Evolutionary conservation across 306 rosid genomes (phyloP).

Genomic region (Cucurbita pepo): DNA sequence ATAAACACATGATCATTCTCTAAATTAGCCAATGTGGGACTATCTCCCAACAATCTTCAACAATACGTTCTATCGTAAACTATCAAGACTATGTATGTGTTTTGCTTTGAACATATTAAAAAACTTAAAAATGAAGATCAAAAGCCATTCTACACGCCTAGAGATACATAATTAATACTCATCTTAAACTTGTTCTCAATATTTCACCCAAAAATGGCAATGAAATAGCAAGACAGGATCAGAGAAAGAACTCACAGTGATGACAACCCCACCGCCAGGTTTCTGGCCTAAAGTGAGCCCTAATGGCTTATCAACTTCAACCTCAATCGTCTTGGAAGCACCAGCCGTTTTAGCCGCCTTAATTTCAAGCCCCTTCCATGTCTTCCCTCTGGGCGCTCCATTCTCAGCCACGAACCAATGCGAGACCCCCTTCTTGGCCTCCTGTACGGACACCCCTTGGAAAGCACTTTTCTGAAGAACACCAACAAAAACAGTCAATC

Average conservation of each 20-base stretch:
- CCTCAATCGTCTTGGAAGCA: slow-evolving; percentile 75
- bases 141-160: too few species aligned
- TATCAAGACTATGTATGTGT: too few species aligned
- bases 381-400: slow-evolving; percentile 8
- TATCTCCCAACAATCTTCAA: too few species aligned
- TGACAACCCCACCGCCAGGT: slow-evolving; percentile 54
- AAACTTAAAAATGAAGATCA: too few species aligned
- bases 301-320: slow-evolving; percentile 87
- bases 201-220: not conserved
- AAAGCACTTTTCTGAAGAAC: slow-evolving; percentile 45
- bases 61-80: too few species aligned
- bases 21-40: too few species aligned
- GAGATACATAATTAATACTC: too few species aligned
- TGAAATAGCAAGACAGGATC: too few species aligned
- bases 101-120: too few species aligned
- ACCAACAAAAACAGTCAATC: not conserved
- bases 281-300: slow-evolving; percentile 97
- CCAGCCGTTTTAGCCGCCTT: slow-evolving; percentile 62
- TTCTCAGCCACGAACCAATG: slow-evolving; percentile 21
- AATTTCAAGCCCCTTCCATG: slow-evolving; percentile 26
- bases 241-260: slow-evolving; percentile 37
- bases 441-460: slow-evolving; percentile 57
- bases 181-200: not conserved
- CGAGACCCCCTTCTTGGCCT: slow-evolving; percentile 42
- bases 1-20: too few species aligned